Base-by-base conservation (phyloP, 2,329 filamentous ascomycete species). In the Trichoderma koningiopsis region DNA sequence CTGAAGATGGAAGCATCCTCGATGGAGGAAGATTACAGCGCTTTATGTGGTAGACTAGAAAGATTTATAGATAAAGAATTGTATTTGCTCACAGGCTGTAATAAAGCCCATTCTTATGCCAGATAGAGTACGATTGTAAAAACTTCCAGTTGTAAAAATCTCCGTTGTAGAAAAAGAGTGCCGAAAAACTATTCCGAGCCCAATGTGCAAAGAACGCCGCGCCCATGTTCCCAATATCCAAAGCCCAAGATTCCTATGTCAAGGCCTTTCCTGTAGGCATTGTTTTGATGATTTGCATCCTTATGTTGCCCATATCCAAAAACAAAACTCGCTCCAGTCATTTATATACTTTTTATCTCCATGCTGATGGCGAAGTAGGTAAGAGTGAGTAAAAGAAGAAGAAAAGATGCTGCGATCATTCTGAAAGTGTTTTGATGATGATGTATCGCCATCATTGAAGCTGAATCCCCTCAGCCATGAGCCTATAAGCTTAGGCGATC, bases 401-500 rank as follows among this genome's bases (percentile, higher is more conserved):
- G 31, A 40, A 52, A 7, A 43, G 3, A 43, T 43, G 40, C n/a
- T 43, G 40, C 16, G 5, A 5, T 49, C 63, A 70, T 63, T 61
- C 67, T 57, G 47, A 31, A 27, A 5, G 22, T 49, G 37, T 29
- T 29, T n/a, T 10, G 14, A 11, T 62, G n/a, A 2, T 49, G 13
- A 67, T 37, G 24, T 37, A n/a, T 27, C 33, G 4, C 56, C 56
- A 40, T 8, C 14, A 19, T 35, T 40, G 13, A 16, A 24, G 13
- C 13, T 3, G 33, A 27, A 35, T 19, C 10, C 33, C 2, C 19
- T 4, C 11, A 35, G 27, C 11, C 57, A 11, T 29, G 24, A 16
- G 35, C 55, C 88, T 82, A 94, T 80, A 94, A 83, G 76, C 91
- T 94, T 78, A 94, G 79, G 68, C 90, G 86, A 80, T 94, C 92